Evolutionary conservation across 2,329 filamentous ascomycete genomes (phyloP), one percentile per base, ranked within the genome.

Genomic region (Mollisiaceae sp.): DNA sequence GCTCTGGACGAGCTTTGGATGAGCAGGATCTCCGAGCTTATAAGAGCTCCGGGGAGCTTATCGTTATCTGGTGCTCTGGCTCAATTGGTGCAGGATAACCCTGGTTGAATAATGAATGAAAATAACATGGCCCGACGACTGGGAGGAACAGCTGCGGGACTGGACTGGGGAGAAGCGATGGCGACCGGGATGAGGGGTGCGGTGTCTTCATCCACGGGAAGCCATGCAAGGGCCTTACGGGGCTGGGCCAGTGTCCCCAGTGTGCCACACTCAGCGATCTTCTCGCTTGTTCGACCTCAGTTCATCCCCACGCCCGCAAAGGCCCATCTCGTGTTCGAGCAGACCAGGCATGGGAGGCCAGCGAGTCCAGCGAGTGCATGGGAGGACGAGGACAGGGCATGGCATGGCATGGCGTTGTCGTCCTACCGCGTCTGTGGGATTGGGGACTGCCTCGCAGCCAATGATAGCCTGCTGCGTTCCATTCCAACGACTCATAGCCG

Each of bases 41-140:
- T 66, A 66, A 58, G 41, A 63, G 38, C 57, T 60, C n/a, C 24
- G 32, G 32, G 15, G 35, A 9, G 41, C 64, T 68, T 65, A 67
- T 67, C 65, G 59, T 58, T 68, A 66, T 68, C 66, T 62, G 8
- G 43, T 14, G 14, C 59, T 55, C 57, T 35, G 15, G 12, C 24
- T 24, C 22, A 38, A 58, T 59, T 54, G 55, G 59, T 62, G 32
- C 32, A 45, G 52, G 9, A 36, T 47, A 65, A 36, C 67, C 67
- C 27, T 32, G 27, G 27, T 61, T 68, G 67, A 66, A 65, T 66
- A 66, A 68, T 66, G 50, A 39, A 12, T 45, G 62, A 60, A 57
- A 45, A 65, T 66, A 68, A 59, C 59, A 59, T 64, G 60, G 64
- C 64, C 39, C 43, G 47, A 39, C 36, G 47, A 24, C 15, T 52